A percentile compares a stretch with the other conserved stretches of the same genome.
These are phyloP conservation scores for Salix dunnii DNA, from an alignment of 345 rosid species.

Conservation along the genomic window DNA sequence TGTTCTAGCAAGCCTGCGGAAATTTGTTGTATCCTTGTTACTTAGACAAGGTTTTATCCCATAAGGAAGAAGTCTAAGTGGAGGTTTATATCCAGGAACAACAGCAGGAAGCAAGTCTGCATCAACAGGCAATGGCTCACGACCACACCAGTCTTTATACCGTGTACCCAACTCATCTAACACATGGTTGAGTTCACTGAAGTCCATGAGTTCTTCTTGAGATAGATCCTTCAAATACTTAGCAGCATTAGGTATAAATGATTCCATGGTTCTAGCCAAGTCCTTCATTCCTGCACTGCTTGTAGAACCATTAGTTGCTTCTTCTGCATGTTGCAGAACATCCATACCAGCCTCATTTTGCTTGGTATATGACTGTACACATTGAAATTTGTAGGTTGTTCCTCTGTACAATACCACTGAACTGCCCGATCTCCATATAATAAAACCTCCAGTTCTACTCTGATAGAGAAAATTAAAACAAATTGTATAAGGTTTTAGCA, in stretches of 20 bases:
- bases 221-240: slow-evolving; percentile 49
- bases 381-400: slow-evolving; percentile 61
- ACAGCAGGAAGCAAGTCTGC: slow-evolving; percentile 81
- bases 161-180: slow-evolving; percentile 85
- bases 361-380: slow-evolving; percentile 56
- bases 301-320: slow-evolving; percentile 10
- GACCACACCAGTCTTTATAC: slow-evolving; percentile 84
- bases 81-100: slow-evolving; percentile 62
- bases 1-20: slow-evolving; percentile 67
- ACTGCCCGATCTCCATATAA: slow-evolving; percentile 95
- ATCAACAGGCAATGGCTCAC: slow-evolving; percentile 88
- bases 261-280: slow-evolving; percentile 15
- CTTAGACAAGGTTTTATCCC: slow-evolving; percentile 57
- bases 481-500: slow-evolving; percentile 18
- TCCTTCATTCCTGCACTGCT: slow-evolving; percentile 16
- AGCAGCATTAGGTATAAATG: slow-evolving; percentile 33
- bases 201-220: slow-evolving; percentile 50
- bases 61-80: slow-evolving; percentile 70
- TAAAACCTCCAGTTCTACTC: slow-evolving; percentile 83
- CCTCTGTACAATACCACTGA: slow-evolving; percentile 87
- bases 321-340: slow-evolving; percentile 9
- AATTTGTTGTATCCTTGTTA: slow-evolving; percentile 54
- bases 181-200: slow-evolving; percentile 54
- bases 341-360: slow-evolving; percentile 31
- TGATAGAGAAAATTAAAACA: slow-evolving; percentile 33